Conservation (phyloP, 768 basidiomycete genomes). For the Kwoniella shandongensis region DNA sequence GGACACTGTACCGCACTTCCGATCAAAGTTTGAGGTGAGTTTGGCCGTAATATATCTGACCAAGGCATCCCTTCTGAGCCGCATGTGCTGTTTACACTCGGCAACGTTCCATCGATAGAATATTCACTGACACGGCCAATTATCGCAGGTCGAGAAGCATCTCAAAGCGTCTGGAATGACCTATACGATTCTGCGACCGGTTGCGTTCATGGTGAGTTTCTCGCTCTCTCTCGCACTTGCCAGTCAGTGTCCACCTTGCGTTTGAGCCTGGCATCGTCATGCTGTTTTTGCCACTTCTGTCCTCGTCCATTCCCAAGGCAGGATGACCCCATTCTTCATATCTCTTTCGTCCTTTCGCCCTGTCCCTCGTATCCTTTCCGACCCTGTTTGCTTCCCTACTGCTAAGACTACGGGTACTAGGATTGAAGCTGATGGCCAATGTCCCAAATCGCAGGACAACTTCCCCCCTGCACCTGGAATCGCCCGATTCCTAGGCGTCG, state of each 20-base stretch:
- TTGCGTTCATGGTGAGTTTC: conserved; percentile 36
- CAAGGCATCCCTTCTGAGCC: no score
- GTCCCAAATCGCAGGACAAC: conserved; percentile 43
- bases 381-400: neutral
- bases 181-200: conserved; percentile 54
- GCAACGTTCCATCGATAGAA: conserved; percentile 2
- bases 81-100: no score
- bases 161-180: conserved; percentile 54
- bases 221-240: neutral
- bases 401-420: no score
- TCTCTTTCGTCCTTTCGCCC: no score
- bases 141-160: conserved; percentile 53
- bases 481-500: conserved; percentile 24
- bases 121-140: neutral
- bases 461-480: conserved; percentile 25
- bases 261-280: no score
- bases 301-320: no score
- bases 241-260: no score
- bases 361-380: neutral
- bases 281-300: no score
- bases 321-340: no score
- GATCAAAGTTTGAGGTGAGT: conserved; percentile 40
- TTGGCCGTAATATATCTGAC: conserved; percentile 39
- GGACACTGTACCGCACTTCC: conserved; percentile 42
- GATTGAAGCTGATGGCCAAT: no score